phyloP scores from a whole-genome alignment of 2,329 filamentous ascomycete genomes.

The Cladophialophora immunda region DNA sequence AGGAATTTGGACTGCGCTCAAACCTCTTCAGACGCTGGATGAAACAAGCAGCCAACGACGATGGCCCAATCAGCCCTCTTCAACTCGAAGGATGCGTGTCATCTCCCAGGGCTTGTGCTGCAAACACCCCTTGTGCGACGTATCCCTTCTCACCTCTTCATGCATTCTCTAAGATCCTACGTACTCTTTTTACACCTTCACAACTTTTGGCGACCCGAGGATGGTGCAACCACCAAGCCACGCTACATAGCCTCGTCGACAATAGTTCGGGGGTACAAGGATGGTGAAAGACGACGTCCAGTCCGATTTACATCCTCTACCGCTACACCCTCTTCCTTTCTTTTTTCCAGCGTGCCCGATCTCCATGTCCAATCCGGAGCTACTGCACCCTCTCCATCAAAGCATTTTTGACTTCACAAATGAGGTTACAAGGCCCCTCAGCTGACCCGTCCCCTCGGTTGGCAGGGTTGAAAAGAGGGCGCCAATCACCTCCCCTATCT shows the following conservation, averaged over 20 bases:
- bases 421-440: slow-evolving; percentile 22
- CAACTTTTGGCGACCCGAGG: background rate
- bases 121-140: background rate
- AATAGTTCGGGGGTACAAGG: background rate
- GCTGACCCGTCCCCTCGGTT: slow-evolving; percentile 32
- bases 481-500: slow-evolving; percentile 29
- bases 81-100: background rate
- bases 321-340: slow-evolving; percentile 9
- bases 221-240: background rate
- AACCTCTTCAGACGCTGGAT: slow-evolving; percentile 23
- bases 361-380: slow-evolving; percentile 4
- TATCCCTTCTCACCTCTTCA: background rate
- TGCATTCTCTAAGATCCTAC: slow-evolving; percentile 3
- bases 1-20: background rate
- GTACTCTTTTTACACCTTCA: background rate
- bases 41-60: slow-evolving; percentile 27
- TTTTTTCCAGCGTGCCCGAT: slow-evolving; percentile 8
- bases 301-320: slow-evolving; percentile 8
- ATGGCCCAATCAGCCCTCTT: slow-evolving; percentile 20
- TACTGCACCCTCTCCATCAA: background rate
- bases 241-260: slow-evolving; percentile 9
- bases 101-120: slow-evolving; percentile 12
- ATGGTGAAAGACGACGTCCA: slow-evolving; percentile 2
- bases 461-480: slow-evolving; percentile 29
- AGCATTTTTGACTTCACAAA: slow-evolving; percentile 10